Base-by-base conservation (phyloP, 1,284 basidiomycete genomes). In the Porphyrellus sp. region DNA sequence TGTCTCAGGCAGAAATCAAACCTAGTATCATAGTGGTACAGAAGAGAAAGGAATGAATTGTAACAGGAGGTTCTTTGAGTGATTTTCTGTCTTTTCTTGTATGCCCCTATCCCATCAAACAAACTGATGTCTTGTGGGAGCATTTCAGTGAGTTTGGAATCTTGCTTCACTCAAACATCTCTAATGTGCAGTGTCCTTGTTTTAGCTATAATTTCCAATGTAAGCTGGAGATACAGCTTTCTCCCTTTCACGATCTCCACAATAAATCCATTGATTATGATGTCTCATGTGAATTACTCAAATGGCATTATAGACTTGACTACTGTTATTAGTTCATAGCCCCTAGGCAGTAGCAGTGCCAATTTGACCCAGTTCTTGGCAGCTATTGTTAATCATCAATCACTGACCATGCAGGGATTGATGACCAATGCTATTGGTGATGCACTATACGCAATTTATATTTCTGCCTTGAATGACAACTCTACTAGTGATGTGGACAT, bases 191-290 rank as follows among this genome's bases (percentile, higher is more conserved):
- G n/a, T n/a, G 23, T 6, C 11, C 20, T 16, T 24, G 12, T 5
- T 40, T 18, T 24, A 43, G 59, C 35, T 2, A 41, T 61, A 21
- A 27, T 38, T 16, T 51, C 40, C n/a, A 51, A 53, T 16, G 53
- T 30, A 33, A 58, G 35, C 24, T 49, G 56, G 51, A 61, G 53
- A 31, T 62, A 61, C 23, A 8, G 6, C 12, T 62, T 61, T 24
- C 38, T 61, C 11, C 49, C 58, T 4, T n/a, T 35, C 2, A 51
- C 49, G 0, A 25, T 51, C 5, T 61, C 60, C 31, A 8, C 25
- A 12, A 46, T 60, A n/a, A 45, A 34, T 7, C 59, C 60, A 5
- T 43, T 59, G 12, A 13, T 60, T 11, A 62, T 60, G 6, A 62
- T 41, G 9, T 53, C 59, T 11, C 39, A 15, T 18, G 58, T 60